Evolutionary conservation across 768 basidiomycete species (phyloP).

Genomic region (Agrocybe pediades): DNA sequence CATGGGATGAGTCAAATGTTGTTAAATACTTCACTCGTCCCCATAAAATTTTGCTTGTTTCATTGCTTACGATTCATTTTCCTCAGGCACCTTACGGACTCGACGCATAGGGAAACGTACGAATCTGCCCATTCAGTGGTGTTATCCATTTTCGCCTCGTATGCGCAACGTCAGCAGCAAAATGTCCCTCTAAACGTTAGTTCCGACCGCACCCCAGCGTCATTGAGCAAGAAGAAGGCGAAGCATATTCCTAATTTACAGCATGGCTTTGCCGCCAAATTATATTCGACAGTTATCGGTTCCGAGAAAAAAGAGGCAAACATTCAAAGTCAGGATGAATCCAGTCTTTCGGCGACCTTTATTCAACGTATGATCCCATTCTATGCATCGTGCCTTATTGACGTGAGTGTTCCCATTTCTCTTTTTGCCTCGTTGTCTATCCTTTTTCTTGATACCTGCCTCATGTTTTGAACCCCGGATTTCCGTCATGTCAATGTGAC

Average conservation of each 20-base stretch:
- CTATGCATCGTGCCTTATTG: constrained; percentile 70
- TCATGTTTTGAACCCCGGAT: constrained; percentile 5
- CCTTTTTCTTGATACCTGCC: constrained; percentile 3
- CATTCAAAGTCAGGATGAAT: constrained; percentile 6
- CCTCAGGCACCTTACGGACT: constrained; percentile 62
- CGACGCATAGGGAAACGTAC: constrained; percentile 71
- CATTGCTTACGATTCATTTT: constrained; percentile 4
- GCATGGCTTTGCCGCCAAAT: constrained; percentile 1
- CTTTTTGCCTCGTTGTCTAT: constrained; percentile 1
- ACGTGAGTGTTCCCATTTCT: constrained; percentile 43
- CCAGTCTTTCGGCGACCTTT: constrained; percentile 35
- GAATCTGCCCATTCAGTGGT: constrained; percentile 88
- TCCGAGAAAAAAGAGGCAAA: constrained; percentile 12
- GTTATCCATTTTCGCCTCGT: constrained; percentile 69
- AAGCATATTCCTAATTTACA: constrained; percentile 4
- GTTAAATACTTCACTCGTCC: too few relatives aligned
- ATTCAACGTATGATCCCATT: constrained; percentile 68
- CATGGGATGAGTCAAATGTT: constrained; percentile 1
- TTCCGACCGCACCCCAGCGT: constrained; percentile 4
- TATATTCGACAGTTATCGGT: constrained; percentile 10
- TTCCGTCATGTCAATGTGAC: neutral
- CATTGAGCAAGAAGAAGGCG: constrained; percentile 2
- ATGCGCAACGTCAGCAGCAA: constrained; percentile 43
- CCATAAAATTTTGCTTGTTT: neutral
- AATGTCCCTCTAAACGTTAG: constrained; percentile 11